A percentile compares a stretch with the other conserved stretches of the same genome.
Conservation (phyloP, 2,329 filamentous ascomycete genomes). For the Coniella lustricola region DNA sequence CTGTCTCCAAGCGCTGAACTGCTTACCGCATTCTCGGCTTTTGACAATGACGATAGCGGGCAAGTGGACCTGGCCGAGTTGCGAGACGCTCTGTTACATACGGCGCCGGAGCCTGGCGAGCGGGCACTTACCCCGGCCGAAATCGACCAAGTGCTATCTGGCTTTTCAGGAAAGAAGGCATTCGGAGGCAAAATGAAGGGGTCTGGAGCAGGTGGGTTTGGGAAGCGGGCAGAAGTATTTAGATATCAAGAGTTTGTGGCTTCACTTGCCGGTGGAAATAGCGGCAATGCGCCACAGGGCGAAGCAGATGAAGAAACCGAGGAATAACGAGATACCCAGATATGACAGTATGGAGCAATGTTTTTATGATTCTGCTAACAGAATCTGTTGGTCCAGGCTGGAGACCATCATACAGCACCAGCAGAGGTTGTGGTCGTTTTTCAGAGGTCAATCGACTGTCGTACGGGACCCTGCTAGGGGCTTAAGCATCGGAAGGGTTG, state of each 20-base stretch:
- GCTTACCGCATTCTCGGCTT: constrained; percentile 84
- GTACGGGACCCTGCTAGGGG: too few relatives aligned
- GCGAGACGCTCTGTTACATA: constrained; percentile 74
- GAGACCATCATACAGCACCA: too few relatives aligned
- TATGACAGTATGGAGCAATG: not conserved
- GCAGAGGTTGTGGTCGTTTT: too few relatives aligned
- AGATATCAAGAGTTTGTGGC: constrained; percentile 87
- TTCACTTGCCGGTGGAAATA: constrained; percentile 51
- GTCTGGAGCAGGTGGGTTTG: constrained; percentile 42
- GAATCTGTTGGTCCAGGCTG: too few relatives aligned
- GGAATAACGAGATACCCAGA: constrained; percentile 13
- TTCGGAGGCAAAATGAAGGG: constrained; percentile 64
- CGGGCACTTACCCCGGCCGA: constrained; percentile 60
- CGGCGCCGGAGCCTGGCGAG: constrained; percentile 67
- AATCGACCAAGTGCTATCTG: constrained; percentile 79
- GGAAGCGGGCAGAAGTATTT: constrained; percentile 80
- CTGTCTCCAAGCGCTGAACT: constrained; percentile 76
- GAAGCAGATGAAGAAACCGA: constrained; percentile 20
- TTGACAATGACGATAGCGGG: constrained; percentile 92
- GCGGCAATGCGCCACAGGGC: constrained; percentile 18
- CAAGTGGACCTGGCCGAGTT: constrained; percentile 81
- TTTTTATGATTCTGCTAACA: not conserved
- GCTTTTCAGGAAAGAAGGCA: constrained; percentile 76
- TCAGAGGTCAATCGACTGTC: too few relatives aligned
- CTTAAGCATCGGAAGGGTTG: not conserved